These are phyloP conservation scores for Astrothelium macrocarpum DNA, from an alignment of 495 filamentous ascomycete species.

Conservation along the genomic window DNA sequence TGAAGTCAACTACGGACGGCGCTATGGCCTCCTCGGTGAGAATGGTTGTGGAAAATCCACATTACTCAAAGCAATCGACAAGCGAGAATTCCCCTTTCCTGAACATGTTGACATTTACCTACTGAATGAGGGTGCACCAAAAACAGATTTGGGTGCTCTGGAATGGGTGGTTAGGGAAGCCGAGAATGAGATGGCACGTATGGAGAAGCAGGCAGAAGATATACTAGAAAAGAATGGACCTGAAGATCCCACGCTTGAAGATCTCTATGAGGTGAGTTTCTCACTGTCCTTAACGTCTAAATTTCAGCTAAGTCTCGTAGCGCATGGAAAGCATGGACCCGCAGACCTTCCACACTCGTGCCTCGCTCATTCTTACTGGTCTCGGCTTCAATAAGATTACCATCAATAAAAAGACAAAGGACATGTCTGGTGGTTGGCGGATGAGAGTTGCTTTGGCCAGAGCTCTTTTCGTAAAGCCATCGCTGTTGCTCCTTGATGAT, in stretches of 20 bases:
- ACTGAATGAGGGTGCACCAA: conserved; percentile 93
- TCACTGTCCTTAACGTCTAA: conserved; percentile 7
- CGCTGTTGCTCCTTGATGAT: conserved; percentile 91
- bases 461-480: conserved; percentile 97
- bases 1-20: conserved; percentile 84
- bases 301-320: conserved; percentile 41
- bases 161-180: conserved; percentile 97
- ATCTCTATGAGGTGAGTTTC: conserved; percentile 80
- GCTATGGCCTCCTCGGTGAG: conserved; percentile 93
- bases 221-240: conserved; percentile 85
- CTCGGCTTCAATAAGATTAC: conserved; percentile 97
- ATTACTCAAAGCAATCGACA: conserved; percentile 84
- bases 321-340: conserved; percentile 99
- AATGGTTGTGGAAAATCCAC: conserved; percentile 99
- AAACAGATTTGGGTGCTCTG: conserved; percentile 76
- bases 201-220: conserved; percentile 83
- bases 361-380: conserved; percentile 94
- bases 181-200: conserved; percentile 78
- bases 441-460: conserved; percentile 98
- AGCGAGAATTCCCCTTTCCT: conserved; percentile 89
- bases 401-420: conserved; percentile 98
- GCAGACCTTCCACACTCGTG: conserved; percentile 96
- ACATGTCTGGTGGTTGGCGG: conserved; percentile 99
- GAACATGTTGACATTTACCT: conserved; percentile 98
- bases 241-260: conserved; percentile 82